phyloP scores from a whole-genome alignment of 2,329 filamentous ascomycete species.

The Pyrenophora tritici-repentis region DNA sequence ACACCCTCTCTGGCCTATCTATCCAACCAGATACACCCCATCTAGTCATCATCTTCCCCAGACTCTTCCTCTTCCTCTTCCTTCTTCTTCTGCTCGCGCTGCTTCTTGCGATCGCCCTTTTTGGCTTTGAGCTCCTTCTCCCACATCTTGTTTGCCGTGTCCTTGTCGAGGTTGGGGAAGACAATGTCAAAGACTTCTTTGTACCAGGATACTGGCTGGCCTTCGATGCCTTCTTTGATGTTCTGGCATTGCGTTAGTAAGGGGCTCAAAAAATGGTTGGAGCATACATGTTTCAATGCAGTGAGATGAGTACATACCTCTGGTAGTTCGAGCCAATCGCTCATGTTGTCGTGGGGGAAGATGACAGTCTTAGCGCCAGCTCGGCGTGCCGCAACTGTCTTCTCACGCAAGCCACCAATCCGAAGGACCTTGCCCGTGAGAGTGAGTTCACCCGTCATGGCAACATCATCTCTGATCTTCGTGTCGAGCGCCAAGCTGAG shows the following conservation, averaged over 20 bases:
- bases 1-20: not conserved
- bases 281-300: no score
- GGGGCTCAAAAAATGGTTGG: no score
- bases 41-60: conserved; percentile 41
- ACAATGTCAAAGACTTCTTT: conserved; percentile 88
- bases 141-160: conserved; percentile 74
- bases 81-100: conserved; percentile 45
- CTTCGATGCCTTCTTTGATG: conserved; percentile 95
- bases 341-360: conserved; percentile 93
- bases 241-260: conserved; percentile 65
- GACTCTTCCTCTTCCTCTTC: conserved; percentile 55
- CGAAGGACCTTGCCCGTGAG: conserved; percentile 94
- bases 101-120: conserved; percentile 44
- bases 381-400: conserved; percentile 91
- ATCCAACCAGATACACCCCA: not conserved
- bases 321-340: conserved; percentile 95
- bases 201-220: conserved; percentile 92
- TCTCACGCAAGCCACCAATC: conserved; percentile 92
- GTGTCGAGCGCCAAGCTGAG: conserved; percentile 82
- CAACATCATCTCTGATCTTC: conserved; percentile 80
- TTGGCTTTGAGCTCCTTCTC: conserved; percentile 61
- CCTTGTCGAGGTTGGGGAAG: conserved; percentile 78
- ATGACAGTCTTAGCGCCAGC: conserved; percentile 92
- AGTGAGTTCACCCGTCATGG: conserved; percentile 97
- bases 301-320: conserved; percentile 67